phyloP scores from a whole-genome alignment of 352 stramenopile genomes.

The Pythium biforme region DNA sequence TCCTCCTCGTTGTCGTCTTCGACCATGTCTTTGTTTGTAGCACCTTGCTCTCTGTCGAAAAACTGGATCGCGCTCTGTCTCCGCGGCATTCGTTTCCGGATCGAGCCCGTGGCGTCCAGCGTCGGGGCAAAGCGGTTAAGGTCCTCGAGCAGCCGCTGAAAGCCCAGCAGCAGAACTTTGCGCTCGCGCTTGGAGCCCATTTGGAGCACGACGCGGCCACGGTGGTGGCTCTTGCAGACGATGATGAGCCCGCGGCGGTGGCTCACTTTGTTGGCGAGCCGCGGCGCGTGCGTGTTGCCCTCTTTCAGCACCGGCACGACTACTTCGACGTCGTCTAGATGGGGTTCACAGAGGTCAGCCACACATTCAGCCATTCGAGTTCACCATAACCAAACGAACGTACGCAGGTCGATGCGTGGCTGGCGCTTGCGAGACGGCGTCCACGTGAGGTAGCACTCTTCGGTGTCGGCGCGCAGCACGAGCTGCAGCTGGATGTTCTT shows the following conservation, averaged over 20 bases:
- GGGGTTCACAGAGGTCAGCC: not conserved
- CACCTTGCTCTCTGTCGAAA: conserved; percentile 34
- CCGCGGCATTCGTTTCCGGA: conserved; percentile 48
- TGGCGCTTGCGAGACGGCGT: conserved; percentile 67
- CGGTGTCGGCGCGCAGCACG: conserved; percentile 38
- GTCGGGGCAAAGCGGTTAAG: conserved; percentile 39
- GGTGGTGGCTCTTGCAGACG: conserved; percentile 62
- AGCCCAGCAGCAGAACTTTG: conserved; percentile 58
- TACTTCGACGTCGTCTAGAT: conserved; percentile 65
- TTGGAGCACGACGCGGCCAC: conserved; percentile 60
- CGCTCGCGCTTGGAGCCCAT: conserved; percentile 54
- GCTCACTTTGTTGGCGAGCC: conserved; percentile 65
- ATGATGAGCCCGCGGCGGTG: conserved; percentile 61
- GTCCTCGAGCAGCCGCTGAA: conserved; percentile 50
- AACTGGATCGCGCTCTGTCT: conserved; percentile 54
- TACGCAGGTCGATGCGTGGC: conserved; percentile 59
- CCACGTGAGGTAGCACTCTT: conserved; percentile 75
- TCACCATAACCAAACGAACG: conserved; percentile 16
- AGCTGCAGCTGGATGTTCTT: conserved; percentile 65
- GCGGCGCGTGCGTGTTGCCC: conserved; percentile 44
- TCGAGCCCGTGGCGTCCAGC: conserved; percentile 41
- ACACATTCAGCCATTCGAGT: not conserved
- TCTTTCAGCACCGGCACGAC: conserved; percentile 53
- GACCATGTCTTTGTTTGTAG: not conserved
- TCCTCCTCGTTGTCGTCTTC: not conserved